These are phyloP conservation scores for Hortiboletus campestris DNA, from an alignment of 768 basidiomycete species.

Conservation along the genomic window DNA sequence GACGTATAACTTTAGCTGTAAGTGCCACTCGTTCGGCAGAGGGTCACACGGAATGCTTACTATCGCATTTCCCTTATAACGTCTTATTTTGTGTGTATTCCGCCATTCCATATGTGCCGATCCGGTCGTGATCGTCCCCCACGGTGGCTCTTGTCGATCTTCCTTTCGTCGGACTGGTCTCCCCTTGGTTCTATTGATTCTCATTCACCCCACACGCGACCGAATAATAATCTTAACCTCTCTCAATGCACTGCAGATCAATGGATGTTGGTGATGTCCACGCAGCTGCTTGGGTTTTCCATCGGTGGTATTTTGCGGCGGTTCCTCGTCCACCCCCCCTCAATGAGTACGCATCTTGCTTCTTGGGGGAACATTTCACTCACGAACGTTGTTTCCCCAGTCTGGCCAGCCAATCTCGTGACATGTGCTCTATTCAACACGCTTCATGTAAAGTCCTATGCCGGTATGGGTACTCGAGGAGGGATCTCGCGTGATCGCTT, in stretches of 20 bases:
- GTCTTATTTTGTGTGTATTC: background rate
- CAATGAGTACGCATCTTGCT: slow-evolving; percentile 49
- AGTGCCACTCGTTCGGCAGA: slow-evolving; percentile 12
- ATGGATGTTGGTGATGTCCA: slow-evolving; percentile 68
- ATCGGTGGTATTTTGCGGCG: slow-evolving; percentile 58
- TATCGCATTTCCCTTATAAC: background rate
- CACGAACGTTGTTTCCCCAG: slow-evolving; percentile 41
- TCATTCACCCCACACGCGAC: background rate
- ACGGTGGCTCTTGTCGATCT: slow-evolving; percentile 1
- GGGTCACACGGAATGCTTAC: background rate
- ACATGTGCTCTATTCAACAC: slow-evolving; percentile 73
- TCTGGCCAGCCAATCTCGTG: slow-evolving; percentile 74
- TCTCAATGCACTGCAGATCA: slow-evolving; percentile 35
- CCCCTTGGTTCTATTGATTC: background rate
- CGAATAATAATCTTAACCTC: background rate
- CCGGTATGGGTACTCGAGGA: slow-evolving; percentile 42
- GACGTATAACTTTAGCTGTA: slow-evolving; percentile 48
- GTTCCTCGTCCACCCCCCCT: slow-evolving; percentile 62
- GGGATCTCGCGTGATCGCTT: slow-evolving; percentile 54
- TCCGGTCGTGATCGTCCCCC: background rate
- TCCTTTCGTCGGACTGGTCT: background rate
- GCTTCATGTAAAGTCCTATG: slow-evolving; percentile 54
- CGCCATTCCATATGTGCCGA: background rate
- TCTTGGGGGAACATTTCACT: background rate
- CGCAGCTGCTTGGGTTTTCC: slow-evolving; percentile 65